Percentiles rank a stretch among this genome's conserved stretches.
These are phyloP conservation scores for Huntiella decipiens DNA, from an alignment of 2,329 filamentous ascomycete species.

Conservation along the genomic window DNA sequence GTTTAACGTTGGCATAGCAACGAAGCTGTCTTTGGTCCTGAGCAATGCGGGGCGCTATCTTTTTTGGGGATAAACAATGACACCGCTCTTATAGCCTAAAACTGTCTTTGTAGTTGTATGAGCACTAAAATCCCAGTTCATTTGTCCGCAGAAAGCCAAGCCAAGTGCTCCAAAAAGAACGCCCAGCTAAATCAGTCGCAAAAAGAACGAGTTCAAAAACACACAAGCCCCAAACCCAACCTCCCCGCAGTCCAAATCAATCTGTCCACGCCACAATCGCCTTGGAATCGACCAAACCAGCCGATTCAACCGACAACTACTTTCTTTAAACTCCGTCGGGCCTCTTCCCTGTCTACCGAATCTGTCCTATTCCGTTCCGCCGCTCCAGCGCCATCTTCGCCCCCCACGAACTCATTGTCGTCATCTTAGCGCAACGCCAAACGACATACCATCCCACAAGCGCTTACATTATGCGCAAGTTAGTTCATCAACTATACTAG, in stretches of 20 bases:
- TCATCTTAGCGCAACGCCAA: no score
- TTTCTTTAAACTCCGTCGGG: no score
- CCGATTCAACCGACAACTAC: no score
- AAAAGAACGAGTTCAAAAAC: neutral
- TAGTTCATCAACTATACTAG: no score
- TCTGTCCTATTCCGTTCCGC: no score
- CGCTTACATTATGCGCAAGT: no score
- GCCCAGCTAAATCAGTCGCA: neutral
- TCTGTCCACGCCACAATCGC: neutral
- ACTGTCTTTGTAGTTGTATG: neutral
- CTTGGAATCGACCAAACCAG: no score
- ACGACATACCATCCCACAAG: no score
- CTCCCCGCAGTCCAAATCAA: neutral
- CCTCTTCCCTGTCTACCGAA: no score
- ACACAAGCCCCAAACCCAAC: neutral
- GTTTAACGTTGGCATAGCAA: neutral
- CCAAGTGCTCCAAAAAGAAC: neutral
- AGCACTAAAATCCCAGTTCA: neutral
- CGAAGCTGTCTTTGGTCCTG: neutral
- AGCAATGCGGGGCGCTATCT: neutral
- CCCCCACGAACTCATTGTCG: no score
- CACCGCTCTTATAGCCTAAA: no score
- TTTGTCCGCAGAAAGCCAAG: neutral
- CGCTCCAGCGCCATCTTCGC: no score
- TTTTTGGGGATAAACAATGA: neutral